phyloP scores from a whole-genome alignment of 1,139 yeast species.

The Diutina sp. region DNA sequence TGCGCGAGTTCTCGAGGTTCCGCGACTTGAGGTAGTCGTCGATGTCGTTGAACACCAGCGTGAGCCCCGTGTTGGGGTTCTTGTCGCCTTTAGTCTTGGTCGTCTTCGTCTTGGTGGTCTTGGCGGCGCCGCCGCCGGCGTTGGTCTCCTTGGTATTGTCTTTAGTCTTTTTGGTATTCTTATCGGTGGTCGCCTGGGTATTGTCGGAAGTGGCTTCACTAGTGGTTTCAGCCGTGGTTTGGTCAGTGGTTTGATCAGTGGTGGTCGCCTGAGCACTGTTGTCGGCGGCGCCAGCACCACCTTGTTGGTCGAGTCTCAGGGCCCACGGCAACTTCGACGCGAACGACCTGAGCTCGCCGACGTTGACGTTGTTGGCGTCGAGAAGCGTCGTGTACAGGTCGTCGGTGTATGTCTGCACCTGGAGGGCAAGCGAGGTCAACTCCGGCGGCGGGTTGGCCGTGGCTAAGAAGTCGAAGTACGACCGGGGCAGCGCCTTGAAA shows the following conservation, averaged over 20 bases:
- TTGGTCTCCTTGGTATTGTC: background rate
- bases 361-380: conserved; percentile 10
- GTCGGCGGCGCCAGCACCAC: conserved; percentile 5
- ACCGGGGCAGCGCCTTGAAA: conserved; percentile 12
- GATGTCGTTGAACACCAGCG: background rate
- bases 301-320: conserved; percentile 15
- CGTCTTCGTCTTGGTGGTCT: background rate
- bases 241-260: background rate
- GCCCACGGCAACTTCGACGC: conserved; percentile 35
- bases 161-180: background rate
- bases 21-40: background rate
- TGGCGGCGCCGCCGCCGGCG: background rate
- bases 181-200: background rate
- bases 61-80: background rate
- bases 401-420: conserved; percentile 26
- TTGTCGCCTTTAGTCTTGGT: background rate
- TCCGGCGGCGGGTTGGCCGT: conserved; percentile 23
- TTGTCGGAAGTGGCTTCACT: background rate
- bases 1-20: conserved; percentile 3
- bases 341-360: conserved; percentile 16
- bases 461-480: conserved; percentile 18
- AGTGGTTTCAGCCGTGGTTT: conserved; percentile 2
- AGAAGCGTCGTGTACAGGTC: conserved; percentile 29
- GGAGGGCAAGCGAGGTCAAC: conserved; percentile 23
- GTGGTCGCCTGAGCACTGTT: conserved; percentile 4